A percentile compares a stretch with the other conserved stretches of the same genome.
phyloP scores from a whole-genome alignment of 495 filamentous ascomycete genomes.

The Aspergillus taichungensis region DNA sequence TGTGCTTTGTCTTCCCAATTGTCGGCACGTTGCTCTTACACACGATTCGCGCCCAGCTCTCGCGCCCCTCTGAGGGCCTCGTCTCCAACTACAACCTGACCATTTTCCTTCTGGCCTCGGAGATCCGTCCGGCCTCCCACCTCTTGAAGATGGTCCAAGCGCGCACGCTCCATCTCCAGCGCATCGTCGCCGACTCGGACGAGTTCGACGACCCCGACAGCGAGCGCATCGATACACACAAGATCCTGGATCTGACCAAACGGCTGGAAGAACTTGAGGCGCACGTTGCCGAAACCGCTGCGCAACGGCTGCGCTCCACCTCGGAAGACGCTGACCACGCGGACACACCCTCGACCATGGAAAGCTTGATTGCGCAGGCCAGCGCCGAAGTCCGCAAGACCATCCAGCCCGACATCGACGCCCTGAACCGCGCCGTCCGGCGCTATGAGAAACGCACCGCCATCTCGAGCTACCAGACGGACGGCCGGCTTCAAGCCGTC shows the following conservation, averaged over 20 bases:
- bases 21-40: constrained; percentile 75
- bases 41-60: constrained; percentile 62
- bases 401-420: constrained; percentile 77
- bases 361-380: constrained; percentile 33
- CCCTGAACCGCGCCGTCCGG: constrained; percentile 78
- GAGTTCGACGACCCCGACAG: constrained; percentile 24
- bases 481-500: constrained; percentile 60
- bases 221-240: constrained; percentile 21
- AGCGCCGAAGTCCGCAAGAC: constrained; percentile 52
- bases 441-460: constrained; percentile 89
- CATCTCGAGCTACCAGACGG: constrained; percentile 61
- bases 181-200: constrained; percentile 49
- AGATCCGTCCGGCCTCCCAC: constrained; percentile 73
- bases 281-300: constrained; percentile 37
- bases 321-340: too few relatives aligned
- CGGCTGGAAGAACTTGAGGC: constrained; percentile 68
- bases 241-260: constrained; percentile 47
- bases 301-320: constrained; percentile 12
- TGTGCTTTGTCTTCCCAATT: constrained; percentile 73
- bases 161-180: constrained; percentile 77
- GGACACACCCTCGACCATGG: too few relatives aligned
- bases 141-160: constrained; percentile 69
- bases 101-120: constrained; percentile 85
- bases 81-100: constrained; percentile 89
- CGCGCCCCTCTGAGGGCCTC: constrained; percentile 72